Evolutionary conservation across 345 rosid genomes (phyloP).

Genomic region (Trapa incisa): DNA sequence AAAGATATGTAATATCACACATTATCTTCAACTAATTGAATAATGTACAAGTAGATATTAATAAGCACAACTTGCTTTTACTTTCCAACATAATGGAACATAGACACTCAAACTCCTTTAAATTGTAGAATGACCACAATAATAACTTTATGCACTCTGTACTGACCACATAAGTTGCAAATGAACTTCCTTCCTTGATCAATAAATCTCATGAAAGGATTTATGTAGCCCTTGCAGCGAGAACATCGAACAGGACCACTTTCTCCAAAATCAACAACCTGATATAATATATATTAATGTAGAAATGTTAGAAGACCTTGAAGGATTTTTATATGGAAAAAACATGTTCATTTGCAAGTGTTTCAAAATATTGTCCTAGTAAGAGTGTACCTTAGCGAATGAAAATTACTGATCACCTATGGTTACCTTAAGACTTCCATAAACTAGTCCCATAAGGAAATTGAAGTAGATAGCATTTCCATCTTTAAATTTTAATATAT

Average conservation of each 20-base stretch:
- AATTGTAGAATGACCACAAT: not conserved
- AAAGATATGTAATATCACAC: not conserved
- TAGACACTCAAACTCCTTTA: not conserved
- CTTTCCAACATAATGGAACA: not conserved
- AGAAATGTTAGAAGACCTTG: not conserved
- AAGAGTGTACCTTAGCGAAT: not conserved
- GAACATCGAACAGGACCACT: slow-evolving; percentile 86
- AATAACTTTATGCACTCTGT: not conserved
- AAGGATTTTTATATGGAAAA: not conserved
- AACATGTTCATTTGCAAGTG: not conserved
- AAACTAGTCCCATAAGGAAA: not conserved
- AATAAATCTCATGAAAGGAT: slow-evolving; percentile 84
- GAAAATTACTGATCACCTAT: not conserved
- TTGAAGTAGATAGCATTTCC: not conserved
- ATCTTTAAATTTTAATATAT: not conserved
- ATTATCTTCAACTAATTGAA: not conserved
- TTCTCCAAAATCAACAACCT: slow-evolving; percentile 95
- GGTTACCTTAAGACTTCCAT: not conserved
- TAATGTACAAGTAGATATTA: not conserved
- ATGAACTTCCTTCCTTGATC: slow-evolving; percentile 84
- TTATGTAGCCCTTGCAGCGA: slow-evolving; percentile 88
- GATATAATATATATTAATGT: slow-evolving; percentile 10
- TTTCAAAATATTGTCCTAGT: not conserved
- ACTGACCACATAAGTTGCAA: slow-evolving; percentile 61
- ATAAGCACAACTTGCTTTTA: not conserved